Base-by-base conservation (phyloP, 2,329 filamentous ascomycete genomes). In the Pochonia chlamydosporia region DNA sequence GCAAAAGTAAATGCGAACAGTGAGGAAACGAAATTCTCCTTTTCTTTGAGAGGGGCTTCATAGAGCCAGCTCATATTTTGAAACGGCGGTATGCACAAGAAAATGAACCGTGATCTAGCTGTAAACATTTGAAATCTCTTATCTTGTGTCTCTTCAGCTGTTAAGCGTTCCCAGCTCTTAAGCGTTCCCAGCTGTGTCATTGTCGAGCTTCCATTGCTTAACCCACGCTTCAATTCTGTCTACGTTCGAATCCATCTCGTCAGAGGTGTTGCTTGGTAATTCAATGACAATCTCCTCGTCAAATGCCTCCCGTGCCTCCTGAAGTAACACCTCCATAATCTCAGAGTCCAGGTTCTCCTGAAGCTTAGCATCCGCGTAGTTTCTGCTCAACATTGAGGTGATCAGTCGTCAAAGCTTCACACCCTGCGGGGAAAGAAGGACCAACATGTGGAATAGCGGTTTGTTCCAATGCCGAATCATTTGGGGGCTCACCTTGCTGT, bases 291-390 rank as follows among this genome's bases (percentile, higher is more conserved):
- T 88, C 62, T 93, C 82, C 65, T 87, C 81, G 46, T 89, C 87
- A 60, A 92, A 99, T 10, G 86, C 81, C 53, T 96, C 91, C 50
- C 83, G 76, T 26, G 93, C 93, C 71, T 99, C 93, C 56, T 96
- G 85, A 18, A 95, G 73, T 47, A 99, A 72, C 23, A 97, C 89
- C 62, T 96, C 87, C 84, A 99, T 97, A 62, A 99, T 97, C 71
- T 99, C 93, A 25, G 89, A 87, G 66, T 99, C 93, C 50, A 99
- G 73, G 63, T 99, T 99, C 67, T 97, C 93, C 65, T 97, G 88
- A 37, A 99, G 73, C 67, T 99, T 99, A 52, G 79, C 76, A 62
- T 93, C 88, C 52, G 81, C 76, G 65, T 96, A 96, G 52, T 89
- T 86, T 55, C 86, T 87, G 33, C 20, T 35, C 10, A 21, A 23